A percentile compares a stretch with the other conserved stretches of the same genome.
Conservation (phyloP, 306 rosid species). For the Cucurbita pepo region DNA sequence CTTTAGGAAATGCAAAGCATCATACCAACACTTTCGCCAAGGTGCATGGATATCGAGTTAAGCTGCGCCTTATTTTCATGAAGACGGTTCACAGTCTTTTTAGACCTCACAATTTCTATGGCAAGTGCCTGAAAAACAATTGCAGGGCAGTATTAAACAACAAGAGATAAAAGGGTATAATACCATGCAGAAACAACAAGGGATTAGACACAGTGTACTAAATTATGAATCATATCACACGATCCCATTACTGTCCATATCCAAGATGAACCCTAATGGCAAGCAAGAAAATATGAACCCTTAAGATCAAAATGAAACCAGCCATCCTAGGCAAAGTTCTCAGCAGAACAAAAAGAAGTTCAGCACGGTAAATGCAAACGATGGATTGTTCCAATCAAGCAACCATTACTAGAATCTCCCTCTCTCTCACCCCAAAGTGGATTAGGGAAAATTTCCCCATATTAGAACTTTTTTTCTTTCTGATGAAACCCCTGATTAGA, state of each 20-base stretch:
- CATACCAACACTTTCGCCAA: slow-evolving; percentile 99
- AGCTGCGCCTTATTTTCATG: slow-evolving; percentile 85
- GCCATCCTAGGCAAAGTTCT: not conserved
- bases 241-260: not conserved
- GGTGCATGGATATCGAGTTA: slow-evolving; percentile 98
- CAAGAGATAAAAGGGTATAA: not conserved
- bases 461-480: not conserved
- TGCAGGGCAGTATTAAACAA: not conserved
- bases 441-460: not conserved
- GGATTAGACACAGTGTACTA: not conserved
- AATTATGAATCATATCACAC: not conserved
- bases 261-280: not conserved
- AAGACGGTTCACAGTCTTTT: slow-evolving; percentile 81
- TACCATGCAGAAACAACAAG: not conserved
- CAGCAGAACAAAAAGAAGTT: not conserved
- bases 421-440: not conserved
- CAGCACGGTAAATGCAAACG: not conserved
- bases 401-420: not conserved
- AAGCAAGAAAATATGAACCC: not conserved
- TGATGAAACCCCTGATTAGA: not conserved
- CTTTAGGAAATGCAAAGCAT: not conserved
- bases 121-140: slow-evolving; percentile 68
- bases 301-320: not conserved
- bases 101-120: slow-evolving; percentile 75
- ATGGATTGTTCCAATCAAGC: not conserved